Conservation (phyloP, 192 early-diverging fungal species). For the Entomortierella chlamydospora region DNA sequence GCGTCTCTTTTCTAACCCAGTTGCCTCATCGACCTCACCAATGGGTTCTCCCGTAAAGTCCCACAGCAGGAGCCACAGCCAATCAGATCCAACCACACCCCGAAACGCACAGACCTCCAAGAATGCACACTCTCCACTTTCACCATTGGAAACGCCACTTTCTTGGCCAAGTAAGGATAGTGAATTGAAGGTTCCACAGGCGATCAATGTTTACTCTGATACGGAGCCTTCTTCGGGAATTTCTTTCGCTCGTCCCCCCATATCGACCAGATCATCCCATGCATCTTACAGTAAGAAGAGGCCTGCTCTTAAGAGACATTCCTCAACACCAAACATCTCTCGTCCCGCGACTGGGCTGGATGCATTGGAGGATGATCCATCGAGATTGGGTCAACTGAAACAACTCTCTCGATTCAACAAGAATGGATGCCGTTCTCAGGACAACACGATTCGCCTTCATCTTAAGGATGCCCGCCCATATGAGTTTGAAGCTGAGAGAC, state of each 20-base stretch:
- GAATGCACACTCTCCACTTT: conserved; percentile 8
- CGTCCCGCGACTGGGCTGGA: conserved; percentile 27
- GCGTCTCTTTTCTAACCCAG: conserved; percentile 12
- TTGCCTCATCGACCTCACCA: background rate
- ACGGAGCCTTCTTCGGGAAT: conserved; percentile 12
- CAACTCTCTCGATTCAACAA: conserved; percentile 2
- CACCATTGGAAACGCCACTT: conserved; percentile 30
- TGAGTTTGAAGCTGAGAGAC: background rate
- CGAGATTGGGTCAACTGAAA: conserved; percentile 9
- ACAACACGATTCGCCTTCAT: background rate
- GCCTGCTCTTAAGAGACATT: conserved; percentile 23
- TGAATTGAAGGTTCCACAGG: conserved; percentile 7
- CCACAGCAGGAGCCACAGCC: conserved; percentile 15
- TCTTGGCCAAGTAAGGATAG: conserved; percentile 16
- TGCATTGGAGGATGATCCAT: conserved; percentile 37
- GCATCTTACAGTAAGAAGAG: background rate
- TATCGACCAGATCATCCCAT: background rate
- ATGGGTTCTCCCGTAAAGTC: background rate
- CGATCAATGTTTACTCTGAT: background rate
- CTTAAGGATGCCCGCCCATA: background rate
- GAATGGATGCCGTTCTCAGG: conserved; percentile 3
- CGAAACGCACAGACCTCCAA: conserved; percentile 12
- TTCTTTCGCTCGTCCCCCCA: background rate
- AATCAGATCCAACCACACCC: background rate
- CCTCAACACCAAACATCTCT: conserved; percentile 40